Percentiles rank a stretch among this genome's conserved stretches.
These are phyloP conservation scores for Vaccinium darrowii DNA, from an alignment of 148 eudicot species.

Conservation along the genomic window DNA sequence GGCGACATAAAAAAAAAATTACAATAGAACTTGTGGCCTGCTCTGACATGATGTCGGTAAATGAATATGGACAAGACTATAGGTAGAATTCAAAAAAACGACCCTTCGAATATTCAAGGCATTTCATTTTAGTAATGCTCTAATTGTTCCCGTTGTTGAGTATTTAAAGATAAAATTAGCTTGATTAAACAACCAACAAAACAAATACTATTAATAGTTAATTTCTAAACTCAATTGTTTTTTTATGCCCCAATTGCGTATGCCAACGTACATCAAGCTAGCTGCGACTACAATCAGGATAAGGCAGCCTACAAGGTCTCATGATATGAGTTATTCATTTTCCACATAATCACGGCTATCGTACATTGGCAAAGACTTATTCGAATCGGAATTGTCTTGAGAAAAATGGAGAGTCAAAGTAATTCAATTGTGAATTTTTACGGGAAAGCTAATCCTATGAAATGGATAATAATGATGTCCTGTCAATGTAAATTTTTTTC, in stretches of 20 bases:
- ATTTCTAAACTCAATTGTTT: not conserved
- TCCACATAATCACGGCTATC: too few species aligned
- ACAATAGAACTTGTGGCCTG: not conserved
- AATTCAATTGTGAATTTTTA: too few species aligned
- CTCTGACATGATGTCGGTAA: not conserved
- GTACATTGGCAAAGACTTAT: too few species aligned
- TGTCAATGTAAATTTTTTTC: too few species aligned
- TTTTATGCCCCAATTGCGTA: not conserved
- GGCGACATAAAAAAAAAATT: too few species aligned
- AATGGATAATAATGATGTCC: too few species aligned
- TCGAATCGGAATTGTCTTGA: too few species aligned
- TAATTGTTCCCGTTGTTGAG: not conserved
- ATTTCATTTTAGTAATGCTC: not conserved
- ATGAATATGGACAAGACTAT: not conserved
- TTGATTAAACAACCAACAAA: not conserved
- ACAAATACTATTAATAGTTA: not conserved
- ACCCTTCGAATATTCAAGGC: not conserved
- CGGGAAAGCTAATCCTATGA: too few species aligned
- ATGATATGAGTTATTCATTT: too few species aligned
- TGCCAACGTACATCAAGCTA: not conserved
- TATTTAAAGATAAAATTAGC: not conserved
- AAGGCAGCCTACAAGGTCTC: not conserved
- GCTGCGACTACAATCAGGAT: not conserved
- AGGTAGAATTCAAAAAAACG: not conserved
- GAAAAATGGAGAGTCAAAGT: too few species aligned